These are phyloP conservation scores for Phytophthora pluvialis DNA, from an alignment of 352 stramenopile species.

Conservation along the genomic window DNA sequence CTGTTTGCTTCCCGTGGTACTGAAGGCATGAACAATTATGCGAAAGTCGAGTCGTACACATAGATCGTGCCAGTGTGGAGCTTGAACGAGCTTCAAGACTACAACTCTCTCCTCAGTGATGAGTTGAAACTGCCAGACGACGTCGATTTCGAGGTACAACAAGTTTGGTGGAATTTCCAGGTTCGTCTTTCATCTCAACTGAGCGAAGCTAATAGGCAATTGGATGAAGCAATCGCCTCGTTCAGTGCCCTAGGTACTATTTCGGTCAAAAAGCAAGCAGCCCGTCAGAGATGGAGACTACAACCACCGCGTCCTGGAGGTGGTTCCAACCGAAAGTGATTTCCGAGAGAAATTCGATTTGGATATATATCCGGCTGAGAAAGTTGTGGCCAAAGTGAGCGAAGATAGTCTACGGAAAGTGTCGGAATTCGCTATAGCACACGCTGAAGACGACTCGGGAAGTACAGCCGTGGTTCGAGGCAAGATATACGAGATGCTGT, in stretches of 20 bases:
- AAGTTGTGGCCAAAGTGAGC: conserved; percentile 1
- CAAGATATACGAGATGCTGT: too few species aligned
- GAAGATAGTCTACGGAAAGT: conserved; percentile 10
- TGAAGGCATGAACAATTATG: neutral
- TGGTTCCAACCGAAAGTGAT: conserved; percentile 5
- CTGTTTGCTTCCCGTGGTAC: conserved; percentile 19
- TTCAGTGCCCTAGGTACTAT: conserved; percentile 11
- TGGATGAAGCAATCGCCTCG: conserved; percentile 3
- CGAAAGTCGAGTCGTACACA: conserved; percentile 1
- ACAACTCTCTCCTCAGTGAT: too few species aligned
- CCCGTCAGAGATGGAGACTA: conserved; percentile 14
- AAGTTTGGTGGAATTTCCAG: too few species aligned
- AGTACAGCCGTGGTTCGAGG: too few species aligned
- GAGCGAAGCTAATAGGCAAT: neutral
- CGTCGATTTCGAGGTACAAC: too few species aligned
- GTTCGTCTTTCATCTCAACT: conserved; percentile 7
- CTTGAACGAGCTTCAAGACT: conserved; percentile 5
- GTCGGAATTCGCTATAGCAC: conserved; percentile 5
- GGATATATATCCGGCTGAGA: conserved; percentile 19
- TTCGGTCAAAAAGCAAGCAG: conserved; percentile 1
- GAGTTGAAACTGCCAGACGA: too few species aligned
- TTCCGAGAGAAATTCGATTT: conserved; percentile 13
- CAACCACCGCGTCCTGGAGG: conserved; percentile 19
- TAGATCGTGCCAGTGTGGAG: conserved; percentile 17
- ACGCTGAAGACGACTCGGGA: conserved; percentile 11